Percentiles rank a stretch among this genome's conserved stretches.
Evolutionary conservation across 2,329 filamentous ascomycete species (phyloP).

Genomic region (Arthrinium puccinioides): DNA sequence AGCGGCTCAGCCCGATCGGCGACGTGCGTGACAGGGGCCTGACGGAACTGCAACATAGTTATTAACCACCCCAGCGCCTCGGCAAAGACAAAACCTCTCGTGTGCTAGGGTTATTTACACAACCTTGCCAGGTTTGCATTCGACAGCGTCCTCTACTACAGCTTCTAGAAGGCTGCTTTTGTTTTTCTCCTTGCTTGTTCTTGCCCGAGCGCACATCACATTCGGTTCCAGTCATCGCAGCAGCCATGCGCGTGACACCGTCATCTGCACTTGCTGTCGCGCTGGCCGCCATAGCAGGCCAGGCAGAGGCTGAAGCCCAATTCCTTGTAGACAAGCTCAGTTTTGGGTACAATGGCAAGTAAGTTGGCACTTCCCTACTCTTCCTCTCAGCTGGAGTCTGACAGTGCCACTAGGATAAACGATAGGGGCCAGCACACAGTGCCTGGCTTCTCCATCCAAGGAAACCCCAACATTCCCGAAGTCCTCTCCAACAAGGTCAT

Average conservation of each 20-base stretch:
- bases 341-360: constrained; percentile 67
- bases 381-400: constrained; percentile 2
- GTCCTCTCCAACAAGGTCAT: constrained; percentile 84
- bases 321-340: constrained; percentile 66
- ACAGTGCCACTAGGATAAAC: constrained; percentile 42
- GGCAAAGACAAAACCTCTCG: no score
- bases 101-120: no score
- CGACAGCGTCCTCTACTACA: background rate
- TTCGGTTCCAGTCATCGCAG: constrained; percentile 1
- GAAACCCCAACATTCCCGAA: constrained; percentile 48
- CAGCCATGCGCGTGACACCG: constrained; percentile 35
- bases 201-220: no score
- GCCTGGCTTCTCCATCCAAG: constrained; percentile 47
- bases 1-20: background rate
- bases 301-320: constrained; percentile 51
- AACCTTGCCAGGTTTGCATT: no score
- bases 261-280: constrained; percentile 30
- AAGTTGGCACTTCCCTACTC: constrained; percentile 11
- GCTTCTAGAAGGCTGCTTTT: background rate
- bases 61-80: no score
- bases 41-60: no score
- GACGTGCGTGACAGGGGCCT: no score
- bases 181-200: constrained; percentile 2
- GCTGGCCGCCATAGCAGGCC: constrained; percentile 31
- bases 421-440: constrained; percentile 45